Percentiles rank a stretch among this genome's conserved stretches.
Evolutionary conservation across 768 basidiomycete genomes (phyloP).

Genomic region (Roridomyces roridus): DNA sequence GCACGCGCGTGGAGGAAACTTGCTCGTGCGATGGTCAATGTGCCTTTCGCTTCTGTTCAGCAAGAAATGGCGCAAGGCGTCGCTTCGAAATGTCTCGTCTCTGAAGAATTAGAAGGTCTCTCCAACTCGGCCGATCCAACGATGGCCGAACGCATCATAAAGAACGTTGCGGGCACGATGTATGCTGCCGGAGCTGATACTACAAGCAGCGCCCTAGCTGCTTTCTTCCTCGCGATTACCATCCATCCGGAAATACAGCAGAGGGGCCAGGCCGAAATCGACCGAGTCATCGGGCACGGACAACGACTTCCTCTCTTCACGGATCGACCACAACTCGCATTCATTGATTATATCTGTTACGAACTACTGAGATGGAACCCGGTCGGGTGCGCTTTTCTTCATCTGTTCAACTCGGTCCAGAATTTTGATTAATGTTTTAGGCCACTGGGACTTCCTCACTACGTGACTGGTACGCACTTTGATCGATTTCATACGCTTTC

Average conservation of each 20-base stretch:
- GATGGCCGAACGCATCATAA: slow-evolving; percentile 42
- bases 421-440: no score
- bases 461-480: slow-evolving; percentile 25
- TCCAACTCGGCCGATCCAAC: slow-evolving; percentile 26
- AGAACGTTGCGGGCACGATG: slow-evolving; percentile 49
- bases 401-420: no score
- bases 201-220: no score
- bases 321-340: slow-evolving; percentile 44
- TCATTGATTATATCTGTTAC: slow-evolving; percentile 39
- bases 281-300: slow-evolving; percentile 33
- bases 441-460: slow-evolving; percentile 37
- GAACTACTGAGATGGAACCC: no score
- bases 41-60: slow-evolving; percentile 46
- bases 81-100: slow-evolving; percentile 40
- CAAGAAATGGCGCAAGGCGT: slow-evolving; percentile 37
- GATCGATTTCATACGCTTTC: not conserved
- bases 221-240: slow-evolving; percentile 48
- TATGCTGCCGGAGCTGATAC: slow-evolving; percentile 48
- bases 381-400: not conserved
- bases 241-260: slow-evolving; percentile 45
- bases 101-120: slow-evolving; percentile 42
- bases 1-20: slow-evolving; percentile 42
- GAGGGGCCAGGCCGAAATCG: slow-evolving; percentile 45
- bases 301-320: slow-evolving; percentile 44
- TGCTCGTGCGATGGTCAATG: slow-evolving; percentile 42